Base-by-base conservation (phyloP, 768 basidiomycete species). In the Austroboletus festivus region DNA sequence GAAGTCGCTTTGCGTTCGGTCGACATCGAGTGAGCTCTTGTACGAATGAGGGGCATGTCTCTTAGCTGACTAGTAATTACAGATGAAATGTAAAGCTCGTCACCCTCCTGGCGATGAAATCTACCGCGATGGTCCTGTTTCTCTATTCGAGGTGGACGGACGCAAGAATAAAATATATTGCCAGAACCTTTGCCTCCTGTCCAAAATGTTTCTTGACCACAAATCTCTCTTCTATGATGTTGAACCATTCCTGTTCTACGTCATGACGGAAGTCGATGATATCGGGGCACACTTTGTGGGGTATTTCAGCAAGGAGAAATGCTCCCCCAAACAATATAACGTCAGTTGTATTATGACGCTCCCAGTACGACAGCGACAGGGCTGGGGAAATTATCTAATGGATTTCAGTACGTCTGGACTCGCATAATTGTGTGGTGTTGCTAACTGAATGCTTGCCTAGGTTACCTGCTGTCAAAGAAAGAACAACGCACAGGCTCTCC, bases 161-260 rank as follows among this genome's bases (percentile, higher is more conserved):
- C 81, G 96, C 58, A 92, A 93, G 73, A 97, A 95, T 76, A 99
- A 98, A 89, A 98, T 98, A 61, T 99, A 97, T 68, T 98, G 96
- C 67, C 96, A 99, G 66, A 98, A 99, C 68, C 79, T 99, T 22
- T 98, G 95, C 68, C 76, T 98, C 51, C 77, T 98, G 33, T 95
- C 95, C 49, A 97, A 96, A 69, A 97, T 97, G 94, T 98, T 98
- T 70, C 80, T 98, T 57, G 93, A 97, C 67, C 93, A 96, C 73
- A 98, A 98, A 68, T 97, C 94, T 16, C 81, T 98, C 42, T 97
- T 97, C 70, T 97, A 98, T 72, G 95, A 98, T 70, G 95, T 98
- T 55, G 96, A 99, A 69, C 96, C 96, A 0, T 99, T 99, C 70
- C 73, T 99, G 39, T 99, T 99, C 73, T 99, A 99, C 68, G 94